Evolutionary conservation across 2,329 filamentous ascomycete species (phyloP).

Genomic region (Alternaria panax): DNA sequence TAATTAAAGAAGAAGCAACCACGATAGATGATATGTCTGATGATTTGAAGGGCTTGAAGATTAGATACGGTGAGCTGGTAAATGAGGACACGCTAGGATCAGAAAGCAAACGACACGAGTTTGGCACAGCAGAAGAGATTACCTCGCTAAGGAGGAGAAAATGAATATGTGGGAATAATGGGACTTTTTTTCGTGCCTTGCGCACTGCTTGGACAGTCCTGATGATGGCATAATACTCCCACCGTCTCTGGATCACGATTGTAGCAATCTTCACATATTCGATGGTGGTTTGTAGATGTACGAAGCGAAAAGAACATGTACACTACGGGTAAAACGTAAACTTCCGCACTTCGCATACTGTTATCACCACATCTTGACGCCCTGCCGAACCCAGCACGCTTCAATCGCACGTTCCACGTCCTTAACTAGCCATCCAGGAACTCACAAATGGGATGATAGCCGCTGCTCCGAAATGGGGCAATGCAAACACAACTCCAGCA

Average conservation of each 20-base stretch:
- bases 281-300: background rate
- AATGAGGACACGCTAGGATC: accelerated
- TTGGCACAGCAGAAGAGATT: background rate
- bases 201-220: too few relatives aligned
- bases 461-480: constrained; percentile 23
- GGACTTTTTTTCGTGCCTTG: background rate
- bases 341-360: too few relatives aligned
- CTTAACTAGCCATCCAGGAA: constrained; percentile 20
- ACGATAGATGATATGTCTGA: background rate
- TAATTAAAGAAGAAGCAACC: background rate
- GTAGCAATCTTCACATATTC: background rate
- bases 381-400: background rate
- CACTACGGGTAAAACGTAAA: background rate
- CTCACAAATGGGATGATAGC: constrained; percentile 19
- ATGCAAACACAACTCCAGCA: constrained; percentile 10
- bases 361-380: background rate
- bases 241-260: background rate
- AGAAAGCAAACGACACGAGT: background rate
- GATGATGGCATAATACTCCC: background rate
- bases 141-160: background rate
- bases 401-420: background rate
- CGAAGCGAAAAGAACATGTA: background rate
- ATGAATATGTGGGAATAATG: background rate
- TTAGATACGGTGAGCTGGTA: background rate
- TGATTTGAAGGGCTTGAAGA: background rate